A percentile compares a stretch with the other conserved stretches of the same genome.
Conservation (phyloP, 2,329 filamentous ascomycete genomes). For the Simplicillium aogashimaense region DNA sequence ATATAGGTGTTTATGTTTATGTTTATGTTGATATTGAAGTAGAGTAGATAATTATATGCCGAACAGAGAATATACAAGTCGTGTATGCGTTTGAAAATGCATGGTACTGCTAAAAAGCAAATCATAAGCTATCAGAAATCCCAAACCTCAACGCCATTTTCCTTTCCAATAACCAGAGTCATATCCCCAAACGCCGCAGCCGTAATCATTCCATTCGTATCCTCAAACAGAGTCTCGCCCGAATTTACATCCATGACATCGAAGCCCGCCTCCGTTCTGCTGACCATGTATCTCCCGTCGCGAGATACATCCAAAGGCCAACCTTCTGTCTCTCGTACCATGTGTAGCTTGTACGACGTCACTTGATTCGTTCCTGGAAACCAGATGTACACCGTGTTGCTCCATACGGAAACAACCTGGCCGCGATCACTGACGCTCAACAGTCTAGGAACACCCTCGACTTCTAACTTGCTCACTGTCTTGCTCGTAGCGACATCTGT, state of each 20-base stretch:
- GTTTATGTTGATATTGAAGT: too few species aligned
- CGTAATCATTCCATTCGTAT: slow-evolving; percentile 18
- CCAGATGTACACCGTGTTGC: slow-evolving; percentile 26
- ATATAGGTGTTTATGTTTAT: not conserved
- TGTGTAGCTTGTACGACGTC: slow-evolving; percentile 23
- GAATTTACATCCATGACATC: slow-evolving; percentile 27
- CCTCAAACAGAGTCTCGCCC: slow-evolving; percentile 19
- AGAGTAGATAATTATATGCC: not conserved
- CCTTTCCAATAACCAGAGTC: slow-evolving; percentile 18
- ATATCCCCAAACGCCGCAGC: slow-evolving; percentile 20
- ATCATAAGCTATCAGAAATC: slow-evolving; percentile 7
- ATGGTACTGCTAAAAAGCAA: too few species aligned
- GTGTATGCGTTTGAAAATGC: too few species aligned
- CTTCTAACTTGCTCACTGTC: slow-evolving; percentile 26
- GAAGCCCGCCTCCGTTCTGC: slow-evolving; percentile 29
- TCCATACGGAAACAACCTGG: slow-evolving; percentile 26
- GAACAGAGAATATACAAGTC: not conserved
- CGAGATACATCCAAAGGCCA: slow-evolving; percentile 30
- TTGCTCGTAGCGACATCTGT: slow-evolving; percentile 19
- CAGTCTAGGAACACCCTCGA: slow-evolving; percentile 20
- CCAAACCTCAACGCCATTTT: slow-evolving; percentile 23
- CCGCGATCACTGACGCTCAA: slow-evolving; percentile 23
- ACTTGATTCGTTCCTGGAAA: slow-evolving; percentile 19
- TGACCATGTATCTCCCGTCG: slow-evolving; percentile 25
- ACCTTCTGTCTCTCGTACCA: slow-evolving; percentile 23